A percentile compares a stretch with the other conserved stretches of the same genome.
These are phyloP conservation scores for Phialocephala subalpina DNA, from an alignment of 2,329 filamentous ascomycete species.

Conservation along the genomic window DNA sequence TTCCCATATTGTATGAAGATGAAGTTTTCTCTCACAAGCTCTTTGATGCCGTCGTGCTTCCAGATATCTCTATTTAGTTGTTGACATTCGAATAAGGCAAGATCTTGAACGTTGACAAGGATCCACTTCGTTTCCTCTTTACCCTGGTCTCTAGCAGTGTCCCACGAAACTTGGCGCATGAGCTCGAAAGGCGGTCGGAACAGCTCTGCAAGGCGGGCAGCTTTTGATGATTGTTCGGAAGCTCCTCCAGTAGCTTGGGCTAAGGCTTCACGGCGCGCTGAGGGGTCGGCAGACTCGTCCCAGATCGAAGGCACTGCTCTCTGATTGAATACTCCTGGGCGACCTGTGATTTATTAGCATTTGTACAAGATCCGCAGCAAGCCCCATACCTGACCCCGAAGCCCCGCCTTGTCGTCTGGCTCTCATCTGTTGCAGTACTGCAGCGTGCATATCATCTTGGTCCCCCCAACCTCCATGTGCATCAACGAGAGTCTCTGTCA, in stretches of 20 bases:
- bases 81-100: slow-evolving; percentile 93
- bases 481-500: slow-evolving; percentile 89
- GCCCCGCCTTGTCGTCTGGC: slow-evolving; percentile 44
- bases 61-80: slow-evolving; percentile 93
- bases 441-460: slow-evolving; percentile 50
- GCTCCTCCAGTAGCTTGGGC: slow-evolving; percentile 69
- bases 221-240: slow-evolving; percentile 72
- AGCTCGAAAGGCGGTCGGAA: slow-evolving; percentile 93
- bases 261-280: slow-evolving; percentile 58
- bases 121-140: slow-evolving; percentile 94
- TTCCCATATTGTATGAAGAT: slow-evolving; percentile 96
- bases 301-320: slow-evolving; percentile 57
- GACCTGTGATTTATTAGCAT: slow-evolving; percentile 38
- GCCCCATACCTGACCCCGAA: slow-evolving; percentile 27
- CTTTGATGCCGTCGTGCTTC: slow-evolving; percentile 83
- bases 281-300: slow-evolving; percentile 51
- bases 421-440: slow-evolving; percentile 37
- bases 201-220: slow-evolving; percentile 84
- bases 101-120: slow-evolving; percentile 93
- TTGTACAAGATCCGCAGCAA: slow-evolving; percentile 16
- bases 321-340: slow-evolving; percentile 76
- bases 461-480: slow-evolving; percentile 61
- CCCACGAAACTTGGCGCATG: slow-evolving; percentile 82
- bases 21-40: slow-evolving; percentile 90
- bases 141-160: slow-evolving; percentile 83